Conservation (phyloP, 164 flowering plant species). For the Stephania cephalantha region DNA sequence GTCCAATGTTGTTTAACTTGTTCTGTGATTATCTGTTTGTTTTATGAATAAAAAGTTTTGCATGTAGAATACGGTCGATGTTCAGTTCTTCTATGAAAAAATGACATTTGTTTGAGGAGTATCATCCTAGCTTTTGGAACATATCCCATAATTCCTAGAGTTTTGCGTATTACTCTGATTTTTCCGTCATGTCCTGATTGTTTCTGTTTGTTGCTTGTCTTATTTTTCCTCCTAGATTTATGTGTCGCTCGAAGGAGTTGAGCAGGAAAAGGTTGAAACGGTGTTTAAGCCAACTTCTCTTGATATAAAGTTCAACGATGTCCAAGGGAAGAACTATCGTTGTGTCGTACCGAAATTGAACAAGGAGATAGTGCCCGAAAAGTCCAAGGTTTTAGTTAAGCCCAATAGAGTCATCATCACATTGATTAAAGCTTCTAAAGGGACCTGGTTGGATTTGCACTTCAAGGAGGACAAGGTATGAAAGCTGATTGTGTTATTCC, state of each 20-base stretch:
- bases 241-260: constrained; percentile 69
- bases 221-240: constrained; percentile 41
- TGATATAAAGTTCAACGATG: constrained; percentile 78
- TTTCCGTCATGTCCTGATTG: background rate
- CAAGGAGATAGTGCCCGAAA: constrained; percentile 75
- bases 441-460: constrained; percentile 84
- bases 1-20: background rate
- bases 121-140: background rate
- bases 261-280: constrained; percentile 68
- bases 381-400: constrained; percentile 69
- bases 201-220: background rate
- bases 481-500: background rate
- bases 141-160: background rate
- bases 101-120: background rate
- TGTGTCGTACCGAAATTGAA: constrained; percentile 71
- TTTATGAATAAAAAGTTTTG: too few species aligned
- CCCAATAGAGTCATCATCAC: constrained; percentile 68
- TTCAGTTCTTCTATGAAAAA: too few species aligned
- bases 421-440: constrained; percentile 72
- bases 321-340: constrained; percentile 80
- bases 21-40: background rate
- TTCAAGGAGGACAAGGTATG: constrained; percentile 90
- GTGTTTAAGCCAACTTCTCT: constrained; percentile 59
- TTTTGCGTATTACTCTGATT: background rate
- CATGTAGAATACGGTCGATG: too few species aligned